Conservation (phyloP, 352 stramenopile species). For the Phytophthora fragariae region DNA sequence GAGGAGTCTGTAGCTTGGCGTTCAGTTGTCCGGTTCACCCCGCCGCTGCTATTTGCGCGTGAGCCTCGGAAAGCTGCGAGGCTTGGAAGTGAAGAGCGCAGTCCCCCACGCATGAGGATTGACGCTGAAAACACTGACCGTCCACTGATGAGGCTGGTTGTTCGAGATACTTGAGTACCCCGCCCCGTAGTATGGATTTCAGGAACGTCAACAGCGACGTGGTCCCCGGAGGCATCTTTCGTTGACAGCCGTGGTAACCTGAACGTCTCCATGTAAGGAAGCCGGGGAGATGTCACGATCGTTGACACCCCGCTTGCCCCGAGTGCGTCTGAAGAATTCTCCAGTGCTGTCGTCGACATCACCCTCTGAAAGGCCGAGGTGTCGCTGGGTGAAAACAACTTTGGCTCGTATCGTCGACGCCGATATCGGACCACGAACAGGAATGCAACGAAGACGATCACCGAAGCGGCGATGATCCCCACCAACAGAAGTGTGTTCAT, state of each 20-base stretch:
- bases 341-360: slow-evolving; percentile 23
- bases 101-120: slow-evolving; percentile 16
- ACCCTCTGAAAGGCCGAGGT: slow-evolving; percentile 29
- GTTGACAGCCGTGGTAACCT: slow-evolving; percentile 22
- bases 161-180: slow-evolving; percentile 11
- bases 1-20: slow-evolving; percentile 10
- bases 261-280: slow-evolving; percentile 27
- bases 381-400: slow-evolving; percentile 28
- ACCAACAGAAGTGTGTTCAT: slow-evolving; percentile 18
- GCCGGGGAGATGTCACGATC: slow-evolving; percentile 18
- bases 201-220: slow-evolving; percentile 17
- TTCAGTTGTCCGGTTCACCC: not conserved
- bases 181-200: not conserved
- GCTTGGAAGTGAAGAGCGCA: slow-evolving; percentile 21
- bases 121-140: slow-evolving; percentile 35
- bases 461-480: slow-evolving; percentile 23
- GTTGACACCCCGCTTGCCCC: slow-evolving; percentile 23
- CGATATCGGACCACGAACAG: slow-evolving; percentile 28
- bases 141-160: slow-evolving; percentile 21
- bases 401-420: slow-evolving; percentile 16
- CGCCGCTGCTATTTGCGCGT: slow-evolving; percentile 10
- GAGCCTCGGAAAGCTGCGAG: slow-evolving; percentile 12
- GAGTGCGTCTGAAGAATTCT: slow-evolving; percentile 13
- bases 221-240: slow-evolving; percentile 5
- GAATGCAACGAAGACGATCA: slow-evolving; percentile 25